A percentile compares a stretch with the other conserved stretches of the same genome.
phyloP scores from a whole-genome alignment of 1,284 basidiomycete species.

The Mycosarcoma mackinlayi region DNA sequence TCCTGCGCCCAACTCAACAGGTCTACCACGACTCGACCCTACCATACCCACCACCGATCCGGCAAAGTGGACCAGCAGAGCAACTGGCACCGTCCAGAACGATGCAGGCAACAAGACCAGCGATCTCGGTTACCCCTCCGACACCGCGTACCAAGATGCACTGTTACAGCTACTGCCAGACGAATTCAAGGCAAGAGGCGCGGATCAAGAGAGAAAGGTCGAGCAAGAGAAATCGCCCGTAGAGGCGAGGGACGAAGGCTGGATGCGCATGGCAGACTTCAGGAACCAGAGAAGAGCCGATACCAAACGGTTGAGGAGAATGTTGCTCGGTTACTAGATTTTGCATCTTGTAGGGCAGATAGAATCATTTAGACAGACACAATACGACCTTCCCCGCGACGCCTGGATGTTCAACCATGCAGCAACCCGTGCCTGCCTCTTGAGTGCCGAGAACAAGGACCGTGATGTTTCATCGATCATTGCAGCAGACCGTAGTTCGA shows the following conservation, averaged over 20 bases:
- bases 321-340: constrained; percentile 29
- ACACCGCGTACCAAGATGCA: constrained; percentile 52
- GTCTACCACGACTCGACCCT: constrained; percentile 40
- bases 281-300: constrained; percentile 34
- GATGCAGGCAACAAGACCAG: constrained; percentile 6
- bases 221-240: too few species aligned
- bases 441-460: too few species aligned
- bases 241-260: constrained; percentile 22
- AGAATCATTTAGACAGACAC: not conserved
- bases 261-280: constrained; percentile 20
- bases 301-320: constrained; percentile 26
- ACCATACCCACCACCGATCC: constrained; percentile 33
- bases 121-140: constrained; percentile 43
- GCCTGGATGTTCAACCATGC: too few species aligned
- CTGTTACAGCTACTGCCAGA: constrained; percentile 21
- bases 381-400: too few species aligned
- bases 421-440: too few species aligned
- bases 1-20: not conserved
- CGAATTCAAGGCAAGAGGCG: constrained; percentile 3
- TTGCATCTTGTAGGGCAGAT: too few species aligned
- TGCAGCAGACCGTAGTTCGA: too few species aligned
- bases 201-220: constrained; percentile 1
- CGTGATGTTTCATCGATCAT: too few species aligned
- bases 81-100: not conserved
- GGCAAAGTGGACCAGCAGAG: constrained; percentile 35